Base-by-base conservation (phyloP, 345 rosid genomes). In the Murraya koenigii region DNA sequence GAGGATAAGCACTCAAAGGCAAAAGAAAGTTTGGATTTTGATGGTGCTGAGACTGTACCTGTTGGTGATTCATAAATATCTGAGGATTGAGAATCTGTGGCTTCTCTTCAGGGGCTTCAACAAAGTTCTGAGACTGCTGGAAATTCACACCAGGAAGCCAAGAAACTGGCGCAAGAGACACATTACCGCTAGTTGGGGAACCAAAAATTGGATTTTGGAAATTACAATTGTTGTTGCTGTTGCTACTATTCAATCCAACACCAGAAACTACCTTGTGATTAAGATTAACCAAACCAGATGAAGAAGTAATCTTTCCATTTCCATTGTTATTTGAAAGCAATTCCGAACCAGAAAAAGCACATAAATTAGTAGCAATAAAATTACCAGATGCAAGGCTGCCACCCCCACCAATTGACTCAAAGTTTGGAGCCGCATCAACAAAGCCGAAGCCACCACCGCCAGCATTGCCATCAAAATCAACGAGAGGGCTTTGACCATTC, bases 401-500 rank as follows among this genome's bases (percentile, higher is more conserved):
- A 61, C 70, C 72, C 70, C 81, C 83, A 73, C 77, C 71, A 15
- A 78, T 15, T 32, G 76, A 70, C 68, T 84, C 85, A 73, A 83
- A 85, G 13, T 66, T 84, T 22, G 69, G 74, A 60, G 72, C 78
- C 66, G 85, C 85, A 72, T 83, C 85, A 66, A 83, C 83, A 78
- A 82, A 71, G 80, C 87, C 83, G 39, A 80, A 70, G 66, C 82
- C 56, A 74, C 32, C 82, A 3, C 49, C 49, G n/a, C 22, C 87
- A 49, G 81, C 84, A 80, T 79, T 84, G 81, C 79, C 80, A 32
- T 86, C 87, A 49, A 88, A 84, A 77, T 86, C 89, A 49, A 71
- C 77, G 62, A 58, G 36, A 38, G 71, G 78, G 74, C 49, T 55
- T 68, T 69, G 28, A 54, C 66, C 71, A 69, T 47, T 49, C 61